Evolutionary conservation across 192 early-diverging fungal species (phyloP), one percentile per base, ranked within the genome.

Genomic region (Entomortierella chlamydospora): DNA sequence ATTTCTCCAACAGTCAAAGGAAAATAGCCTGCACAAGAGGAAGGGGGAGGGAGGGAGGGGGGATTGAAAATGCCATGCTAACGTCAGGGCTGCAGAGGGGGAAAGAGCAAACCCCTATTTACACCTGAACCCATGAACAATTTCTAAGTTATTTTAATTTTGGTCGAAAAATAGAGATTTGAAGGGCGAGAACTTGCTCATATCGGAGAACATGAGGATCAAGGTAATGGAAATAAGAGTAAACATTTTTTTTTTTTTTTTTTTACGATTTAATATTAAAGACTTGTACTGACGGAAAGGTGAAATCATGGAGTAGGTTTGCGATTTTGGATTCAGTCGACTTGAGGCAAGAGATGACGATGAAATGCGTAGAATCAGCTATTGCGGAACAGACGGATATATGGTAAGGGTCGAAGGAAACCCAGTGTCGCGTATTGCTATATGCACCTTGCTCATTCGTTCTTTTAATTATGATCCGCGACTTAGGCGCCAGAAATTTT

Each of bases 291-390:
- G 30, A 17, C n/a, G n/a, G n/a, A 22, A 65, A 1, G 28, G 37
- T 41, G 11, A 17, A 41, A 6, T 47, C 15, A 41, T 60, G 34
- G n/a, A 10, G 2, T 52, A 78, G 74, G 74, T 78, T 18, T 79
- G 76, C 52, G 76, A 79, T 26, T 79, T 79, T 66, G 76, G 76
- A 17, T 79, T 79, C 58, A 79, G 76, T 70, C 67, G 76, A 34
- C 60, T 66, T 0, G 76, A 70, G 33, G 76, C 76, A 49, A 59
- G 50, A 43, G 62, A 79, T 55, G 76, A 70, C 4, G 52, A 60
- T 34, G 76, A 79, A 43, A 79, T 79, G 76, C 68, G 68, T 30
- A 61, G 76, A 15, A 79, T 79, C 17, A 79, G 76, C 41, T 79
- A 79, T 47, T 79, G 76, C 25, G 76, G 76, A 18, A 79, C 76